phyloP scores from a whole-genome alignment of 257 asterid genomes.

The Solanum sparsipilum region DNA sequence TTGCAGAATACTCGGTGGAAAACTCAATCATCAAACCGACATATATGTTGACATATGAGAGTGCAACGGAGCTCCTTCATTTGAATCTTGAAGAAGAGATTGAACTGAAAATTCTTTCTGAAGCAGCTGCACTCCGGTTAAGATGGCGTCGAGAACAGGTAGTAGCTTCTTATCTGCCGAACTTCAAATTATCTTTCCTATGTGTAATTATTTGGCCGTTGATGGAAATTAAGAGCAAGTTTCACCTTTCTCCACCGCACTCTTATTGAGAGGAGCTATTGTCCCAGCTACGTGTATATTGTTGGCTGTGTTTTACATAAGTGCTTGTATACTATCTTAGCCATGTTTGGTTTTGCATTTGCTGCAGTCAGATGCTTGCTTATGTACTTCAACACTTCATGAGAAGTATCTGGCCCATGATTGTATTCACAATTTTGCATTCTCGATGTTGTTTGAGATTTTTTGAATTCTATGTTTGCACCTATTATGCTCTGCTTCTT shows the following conservation, averaged over 20 bases:
- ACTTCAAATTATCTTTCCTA: neutral
- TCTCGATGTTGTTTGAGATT: neutral
- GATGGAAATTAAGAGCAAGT: neutral
- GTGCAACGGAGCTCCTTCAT: constrained; percentile 90
- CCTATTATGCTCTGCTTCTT: neutral
- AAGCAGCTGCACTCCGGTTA: constrained; percentile 77
- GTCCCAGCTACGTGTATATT: neutral
- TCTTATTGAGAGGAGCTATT: neutral
- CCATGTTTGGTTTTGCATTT: neutral
- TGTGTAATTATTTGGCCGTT: neutral
- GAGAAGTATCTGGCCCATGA: neutral
- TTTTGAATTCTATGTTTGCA: neutral
- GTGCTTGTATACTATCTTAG: neutral
- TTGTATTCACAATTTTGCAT: neutral
- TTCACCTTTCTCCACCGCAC: neutral
- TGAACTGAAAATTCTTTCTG: constrained; percentile 78
- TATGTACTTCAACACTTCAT: neutral
- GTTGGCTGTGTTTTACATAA: neutral
- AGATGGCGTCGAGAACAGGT: constrained; percentile 93
- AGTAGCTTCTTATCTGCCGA: neutral
- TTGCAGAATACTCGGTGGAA: constrained; percentile 86
- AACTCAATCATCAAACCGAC: constrained; percentile 87
- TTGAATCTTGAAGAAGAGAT: constrained; percentile 85
- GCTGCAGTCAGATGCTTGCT: neutral
- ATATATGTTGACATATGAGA: constrained; percentile 95